Base-by-base conservation (phyloP, 2,329 filamentous ascomycete species). In the Leptographium flavum region DNA sequence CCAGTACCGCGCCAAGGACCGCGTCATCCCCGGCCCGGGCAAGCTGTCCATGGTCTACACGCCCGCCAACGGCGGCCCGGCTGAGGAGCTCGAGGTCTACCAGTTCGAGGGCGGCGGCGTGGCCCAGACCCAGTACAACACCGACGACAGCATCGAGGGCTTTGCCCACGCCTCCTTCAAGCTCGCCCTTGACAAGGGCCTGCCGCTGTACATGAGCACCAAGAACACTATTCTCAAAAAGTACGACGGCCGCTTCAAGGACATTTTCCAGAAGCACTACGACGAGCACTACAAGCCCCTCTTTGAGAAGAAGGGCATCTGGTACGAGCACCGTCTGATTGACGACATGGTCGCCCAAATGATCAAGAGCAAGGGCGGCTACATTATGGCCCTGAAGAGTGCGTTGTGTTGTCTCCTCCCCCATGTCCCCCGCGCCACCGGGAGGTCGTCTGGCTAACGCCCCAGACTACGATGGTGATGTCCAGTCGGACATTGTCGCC, bases 321-420 rank as follows among this genome's bases (percentile, higher is more conserved):
- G 92, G 92, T 96, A 98, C 63, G 92, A 98, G 80, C 92, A 98
- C 71, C 84, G 92, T 59, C 74, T 98, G 55, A 96, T 98, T 60
- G 92, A 98, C 68, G 92, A 98, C 69, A 96, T 98, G 92, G 92
- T 98, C 53, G 92, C 92, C 42, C 92, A 98, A 76, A 98, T 98
- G 92, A 84, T 98, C 74, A 98, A 98, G 84, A 92, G 84, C 68
- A 79, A 82, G 58, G 92, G 92, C 56, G 92, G 92, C 52, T 95
- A 92, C 68, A 79, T 96, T 63, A 95, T 96, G 74, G 92, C 92
- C 51, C 78, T 96, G 65, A 98, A 98, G 82, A 96, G 87, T 94
- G 63, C 65, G 80, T 71, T 22, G n/a, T n/a, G n/a, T n/a, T n/a
- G n/a, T n/a, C n/a, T n/a, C n/a, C n/a, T n/a, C n/a, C n/a, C n/a